A percentile compares a stretch with the other conserved stretches of the same genome.
Conservation (phyloP, 129 eudicot species). For the Rutidosis leptorrhynchoides region DNA sequence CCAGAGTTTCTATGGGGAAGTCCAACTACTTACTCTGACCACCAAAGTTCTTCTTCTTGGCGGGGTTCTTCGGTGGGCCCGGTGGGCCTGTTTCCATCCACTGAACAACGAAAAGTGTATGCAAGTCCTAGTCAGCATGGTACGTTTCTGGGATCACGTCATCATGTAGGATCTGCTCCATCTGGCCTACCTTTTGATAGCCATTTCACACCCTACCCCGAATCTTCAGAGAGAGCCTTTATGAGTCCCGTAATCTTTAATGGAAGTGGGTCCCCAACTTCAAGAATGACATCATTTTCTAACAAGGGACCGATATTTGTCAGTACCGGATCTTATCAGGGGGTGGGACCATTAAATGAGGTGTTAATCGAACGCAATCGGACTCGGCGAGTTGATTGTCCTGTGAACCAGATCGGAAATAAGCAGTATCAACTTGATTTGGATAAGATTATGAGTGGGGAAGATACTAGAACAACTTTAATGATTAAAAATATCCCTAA, state of each 20-base stretch:
- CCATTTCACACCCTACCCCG: constrained; percentile 61
- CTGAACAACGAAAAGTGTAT: constrained; percentile 27
- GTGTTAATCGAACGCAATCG: constrained; percentile 55
- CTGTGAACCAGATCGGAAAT: constrained; percentile 64
- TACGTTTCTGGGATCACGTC: constrained; percentile 45
- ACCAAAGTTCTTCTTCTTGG: constrained; percentile 57
- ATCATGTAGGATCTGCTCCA: constrained; percentile 90
- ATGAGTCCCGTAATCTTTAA: constrained; percentile 45
- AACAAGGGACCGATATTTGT: constrained; percentile 56
- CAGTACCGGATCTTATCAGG: constrained; percentile 61
- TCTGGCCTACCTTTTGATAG: constrained; percentile 57
- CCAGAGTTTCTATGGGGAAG: constrained; percentile 98
- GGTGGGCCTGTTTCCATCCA: constrained; percentile 32
- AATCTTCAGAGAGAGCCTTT: constrained; percentile 60
- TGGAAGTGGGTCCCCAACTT: constrained; percentile 65
- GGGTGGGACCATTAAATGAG: constrained; percentile 40
- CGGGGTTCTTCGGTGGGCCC: constrained; percentile 51
- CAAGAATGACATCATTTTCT: constrained; percentile 59
- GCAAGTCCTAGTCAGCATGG: constrained; percentile 49
- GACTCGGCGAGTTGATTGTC: constrained; percentile 51
- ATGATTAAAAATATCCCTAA: constrained; percentile 98
- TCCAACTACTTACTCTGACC: constrained; percentile 36
- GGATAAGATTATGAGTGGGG: constrained; percentile 83
- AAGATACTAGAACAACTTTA: constrained; percentile 81
- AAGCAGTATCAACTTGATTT: constrained; percentile 91